Percentiles rank a stretch among this genome's conserved stretches.
Evolutionary conservation across 129 eudicot genomes (phyloP).

Genomic region (Flaveria linearis): DNA sequence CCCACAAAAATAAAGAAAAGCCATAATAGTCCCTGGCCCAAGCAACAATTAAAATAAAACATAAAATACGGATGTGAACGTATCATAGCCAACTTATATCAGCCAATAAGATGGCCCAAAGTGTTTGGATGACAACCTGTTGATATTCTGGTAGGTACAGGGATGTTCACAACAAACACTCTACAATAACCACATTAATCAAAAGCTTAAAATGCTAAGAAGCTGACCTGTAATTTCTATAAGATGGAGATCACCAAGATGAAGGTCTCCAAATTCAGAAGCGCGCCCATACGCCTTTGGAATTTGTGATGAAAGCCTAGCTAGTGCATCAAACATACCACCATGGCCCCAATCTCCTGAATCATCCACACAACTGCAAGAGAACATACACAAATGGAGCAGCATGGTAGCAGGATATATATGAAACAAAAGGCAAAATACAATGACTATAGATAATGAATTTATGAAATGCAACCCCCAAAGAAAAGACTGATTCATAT

Average conservation of each 20-base stretch:
- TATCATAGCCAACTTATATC: neutral
- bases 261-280: constrained; percentile 86
- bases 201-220: constrained; percentile 13
- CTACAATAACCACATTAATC: neutral
- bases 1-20: too few relatives aligned
- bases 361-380: constrained; percentile 83
- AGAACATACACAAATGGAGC: constrained; percentile 18
- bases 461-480: neutral
- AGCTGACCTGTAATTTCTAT: constrained; percentile 62
- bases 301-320: constrained; percentile 56
- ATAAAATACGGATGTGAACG: too few relatives aligned
- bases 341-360: constrained; percentile 98
- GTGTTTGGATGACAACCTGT: neutral
- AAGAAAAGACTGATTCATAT: neutral
- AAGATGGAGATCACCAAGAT: constrained; percentile 94
- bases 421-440: constrained; percentile 14
- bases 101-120: constrained; percentile 4
- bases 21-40: too few relatives aligned
- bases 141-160: neutral
- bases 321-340: constrained; percentile 86
- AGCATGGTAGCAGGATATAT: constrained; percentile 7
- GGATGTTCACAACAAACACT: neutral
- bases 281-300: constrained; percentile 81
- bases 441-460: neutral
- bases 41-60: too few relatives aligned